Evolutionary conservation across 2,329 filamentous ascomycete species (phyloP).

Genomic region (Monosporascus sp.): DNA sequence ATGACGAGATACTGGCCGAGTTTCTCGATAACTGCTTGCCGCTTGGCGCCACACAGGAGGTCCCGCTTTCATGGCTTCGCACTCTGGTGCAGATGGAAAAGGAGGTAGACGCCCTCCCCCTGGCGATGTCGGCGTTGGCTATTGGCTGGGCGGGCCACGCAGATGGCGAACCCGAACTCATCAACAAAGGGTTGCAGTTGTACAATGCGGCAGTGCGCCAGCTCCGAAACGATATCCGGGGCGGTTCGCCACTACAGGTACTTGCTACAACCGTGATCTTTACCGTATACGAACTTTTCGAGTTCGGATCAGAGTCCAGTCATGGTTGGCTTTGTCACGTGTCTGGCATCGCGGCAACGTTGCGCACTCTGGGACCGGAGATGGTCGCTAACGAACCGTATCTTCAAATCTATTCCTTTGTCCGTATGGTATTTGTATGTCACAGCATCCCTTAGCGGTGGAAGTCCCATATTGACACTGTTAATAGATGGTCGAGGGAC

Average conservation of each 20-base stretch:
- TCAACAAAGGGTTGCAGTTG: constrained; percentile 13
- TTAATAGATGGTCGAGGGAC: constrained; percentile 11
- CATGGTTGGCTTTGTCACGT: constrained; percentile 14
- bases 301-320: constrained; percentile 14
- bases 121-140: constrained; percentile 16
- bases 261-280: constrained; percentile 13
- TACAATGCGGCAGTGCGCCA: constrained; percentile 14
- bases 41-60: constrained; percentile 6
- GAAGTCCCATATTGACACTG: not conserved
- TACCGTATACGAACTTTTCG: constrained; percentile 15
- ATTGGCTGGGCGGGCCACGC: constrained; percentile 16
- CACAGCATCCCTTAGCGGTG: not conserved
- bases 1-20: constrained; percentile 10
- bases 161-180: constrained; percentile 7
- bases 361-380: constrained; percentile 11
- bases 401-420: constrained; percentile 12
- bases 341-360: constrained; percentile 10
- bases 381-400: constrained; percentile 11
- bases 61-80: constrained; percentile 13
- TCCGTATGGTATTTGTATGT: constrained; percentile 14
- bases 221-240: constrained; percentile 9
- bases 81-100: constrained; percentile 10
- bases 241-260: constrained; percentile 9
- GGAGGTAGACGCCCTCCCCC: constrained; percentile 13
- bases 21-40: constrained; percentile 13